Conservation (phyloP, 306 rosid genomes). For the Albizia julibrissin region DNA sequence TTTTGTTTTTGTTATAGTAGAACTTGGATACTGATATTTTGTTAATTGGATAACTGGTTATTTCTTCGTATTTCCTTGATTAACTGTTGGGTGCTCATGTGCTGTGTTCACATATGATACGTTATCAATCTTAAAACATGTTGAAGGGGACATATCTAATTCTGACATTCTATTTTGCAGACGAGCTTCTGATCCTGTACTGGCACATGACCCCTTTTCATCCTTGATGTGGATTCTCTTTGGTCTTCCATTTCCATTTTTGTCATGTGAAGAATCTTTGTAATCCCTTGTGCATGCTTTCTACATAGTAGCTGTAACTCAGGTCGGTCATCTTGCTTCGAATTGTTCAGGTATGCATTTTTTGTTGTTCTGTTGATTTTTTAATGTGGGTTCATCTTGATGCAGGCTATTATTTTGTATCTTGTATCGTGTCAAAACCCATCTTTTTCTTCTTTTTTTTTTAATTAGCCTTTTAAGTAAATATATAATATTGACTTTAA, state of each 20-base stretch:
- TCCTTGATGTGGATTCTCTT: conserved; percentile 93
- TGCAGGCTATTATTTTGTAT: conserved; percentile 72
- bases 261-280: conserved; percentile 80
- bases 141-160: conserved; percentile 46
- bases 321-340: conserved; percentile 55
- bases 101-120: conserved; percentile 54
- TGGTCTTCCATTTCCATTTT: conserved; percentile 83
- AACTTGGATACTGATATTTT: conserved; percentile 3
- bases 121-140: conserved; percentile 57
- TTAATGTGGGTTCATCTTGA: conserved; percentile 32
- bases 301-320: conserved; percentile 77
- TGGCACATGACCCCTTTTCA: conserved; percentile 83
- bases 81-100: not conserved
- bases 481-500: no score
- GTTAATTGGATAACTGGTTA: not conserved
- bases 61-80: conserved; percentile 8
- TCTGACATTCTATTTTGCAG: conserved; percentile 72
- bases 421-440: conserved; percentile 54
- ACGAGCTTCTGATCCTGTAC: conserved; percentile 82
- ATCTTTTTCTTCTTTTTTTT: not conserved
- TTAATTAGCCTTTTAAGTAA: no score
- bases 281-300: conserved; percentile 78
- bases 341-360: conserved; percentile 15
- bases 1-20: not conserved
- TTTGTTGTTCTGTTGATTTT: conserved; percentile 21